These are phyloP conservation scores for Hemileccinum impolitum DNA, from an alignment of 768 basidiomycete genomes.

Conservation along the genomic window DNA sequence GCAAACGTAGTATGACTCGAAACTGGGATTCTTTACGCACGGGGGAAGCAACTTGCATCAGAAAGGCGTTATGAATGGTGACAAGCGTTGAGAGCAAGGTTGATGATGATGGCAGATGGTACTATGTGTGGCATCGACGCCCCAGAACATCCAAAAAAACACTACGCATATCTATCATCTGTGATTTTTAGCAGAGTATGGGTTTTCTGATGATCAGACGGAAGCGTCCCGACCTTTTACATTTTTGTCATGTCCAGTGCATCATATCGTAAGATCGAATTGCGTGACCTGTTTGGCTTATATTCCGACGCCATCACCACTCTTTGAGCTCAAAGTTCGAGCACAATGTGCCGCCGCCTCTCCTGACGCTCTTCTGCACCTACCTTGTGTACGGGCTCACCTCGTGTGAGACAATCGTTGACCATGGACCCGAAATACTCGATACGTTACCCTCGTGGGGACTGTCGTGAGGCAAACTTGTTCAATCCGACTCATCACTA, in stretches of 20 bases:
- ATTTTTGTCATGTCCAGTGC: too few relatives aligned
- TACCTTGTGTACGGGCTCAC: slow-evolving; percentile 83
- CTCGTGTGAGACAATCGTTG: slow-evolving; percentile 73
- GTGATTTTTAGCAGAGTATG: too few relatives aligned
- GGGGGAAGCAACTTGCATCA: neutral
- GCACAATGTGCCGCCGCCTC: slow-evolving; percentile 14
- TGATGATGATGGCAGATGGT: too few relatives aligned
- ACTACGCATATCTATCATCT: too few relatives aligned
- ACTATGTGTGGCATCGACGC: too few relatives aligned
- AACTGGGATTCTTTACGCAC: neutral
- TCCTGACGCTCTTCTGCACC: slow-evolving; percentile 54
- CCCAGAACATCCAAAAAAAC: too few relatives aligned
- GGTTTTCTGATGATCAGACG: too few relatives aligned
- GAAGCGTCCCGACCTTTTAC: too few relatives aligned
- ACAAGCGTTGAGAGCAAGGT: neutral
- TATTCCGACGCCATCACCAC: slow-evolving; percentile 26
- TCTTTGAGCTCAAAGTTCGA: slow-evolving; percentile 7
- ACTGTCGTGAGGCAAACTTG: slow-evolving; percentile 67
- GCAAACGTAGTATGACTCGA: too few relatives aligned
- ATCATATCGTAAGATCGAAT: too few relatives aligned
- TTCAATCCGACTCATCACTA: neutral
- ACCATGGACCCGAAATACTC: slow-evolving; percentile 68
- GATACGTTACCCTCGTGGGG: slow-evolving; percentile 48
- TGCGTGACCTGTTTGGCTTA: slow-evolving; percentile 14
- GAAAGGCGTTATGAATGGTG: too few relatives aligned